A percentile compares a stretch with the other conserved stretches of the same genome.
phyloP scores from a whole-genome alignment of 2,329 filamentous ascomycete genomes.

The Meredithiella fracta region DNA sequence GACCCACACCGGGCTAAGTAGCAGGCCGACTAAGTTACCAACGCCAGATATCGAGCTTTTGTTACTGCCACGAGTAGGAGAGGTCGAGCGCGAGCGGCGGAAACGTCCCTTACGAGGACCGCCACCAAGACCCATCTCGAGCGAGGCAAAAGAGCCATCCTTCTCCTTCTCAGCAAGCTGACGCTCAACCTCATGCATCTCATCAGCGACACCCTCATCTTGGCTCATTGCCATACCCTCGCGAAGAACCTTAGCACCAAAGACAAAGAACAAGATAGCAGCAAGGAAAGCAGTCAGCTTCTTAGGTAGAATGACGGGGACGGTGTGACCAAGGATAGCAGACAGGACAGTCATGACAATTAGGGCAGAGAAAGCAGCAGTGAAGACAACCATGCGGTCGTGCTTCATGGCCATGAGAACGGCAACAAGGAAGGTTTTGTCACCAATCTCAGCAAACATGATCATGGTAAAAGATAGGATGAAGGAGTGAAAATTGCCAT shows the following conservation, averaged over 20 bases:
- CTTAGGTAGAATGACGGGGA: constrained; percentile 79
- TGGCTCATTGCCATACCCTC: constrained; percentile 82
- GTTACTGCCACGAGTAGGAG: constrained; percentile 31
- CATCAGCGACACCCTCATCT: constrained; percentile 81
- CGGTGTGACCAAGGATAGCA: constrained; percentile 78
- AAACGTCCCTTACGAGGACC: constrained; percentile 61
- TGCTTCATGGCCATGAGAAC: constrained; percentile 99
- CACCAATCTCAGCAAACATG: constrained; percentile 85
- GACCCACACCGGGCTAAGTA: constrained; percentile 92
- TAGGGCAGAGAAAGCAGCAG: constrained; percentile 80
- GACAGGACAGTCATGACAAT: constrained; percentile 92
- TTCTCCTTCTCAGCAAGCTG: constrained; percentile 90
- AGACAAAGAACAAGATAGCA: constrained; percentile 70
- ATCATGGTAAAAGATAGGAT: constrained; percentile 94
- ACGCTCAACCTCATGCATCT: constrained; percentile 93
- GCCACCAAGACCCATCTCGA: constrained; percentile 62
- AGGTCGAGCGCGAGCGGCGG: constrained; percentile 54
- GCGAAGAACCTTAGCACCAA: constrained; percentile 66
- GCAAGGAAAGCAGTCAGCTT: constrained; percentile 80
- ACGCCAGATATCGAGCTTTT: constrained; percentile 42
- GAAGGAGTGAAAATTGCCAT: constrained; percentile 62
- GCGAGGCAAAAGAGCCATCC: constrained; percentile 47
- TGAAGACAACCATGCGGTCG: constrained; percentile 80
- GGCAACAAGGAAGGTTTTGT: constrained; percentile 96
- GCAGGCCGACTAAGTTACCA: constrained; percentile 69